Conservation (phyloP, 495 filamentous ascomycete species). For the Hapsidospora chrysogenum region DNA sequence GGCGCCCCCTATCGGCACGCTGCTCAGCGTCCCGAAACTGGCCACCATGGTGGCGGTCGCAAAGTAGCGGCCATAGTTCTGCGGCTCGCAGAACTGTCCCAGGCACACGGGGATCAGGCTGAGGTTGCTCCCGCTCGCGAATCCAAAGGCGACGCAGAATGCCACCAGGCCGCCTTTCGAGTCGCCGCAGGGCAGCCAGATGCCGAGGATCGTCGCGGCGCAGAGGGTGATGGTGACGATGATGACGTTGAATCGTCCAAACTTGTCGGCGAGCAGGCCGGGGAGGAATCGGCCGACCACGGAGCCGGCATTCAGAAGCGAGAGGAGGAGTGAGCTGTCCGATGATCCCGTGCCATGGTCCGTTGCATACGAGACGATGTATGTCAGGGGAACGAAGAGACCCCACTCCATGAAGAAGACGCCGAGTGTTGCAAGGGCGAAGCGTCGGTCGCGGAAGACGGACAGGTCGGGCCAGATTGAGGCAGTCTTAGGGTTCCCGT, state of each 20-base stretch:
- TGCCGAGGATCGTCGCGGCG: constrained; percentile 44
- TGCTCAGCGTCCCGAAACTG: constrained; percentile 73
- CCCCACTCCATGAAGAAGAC: constrained; percentile 38
- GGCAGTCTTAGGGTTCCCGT: constrained; percentile 11
- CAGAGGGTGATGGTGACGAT: constrained; percentile 44
- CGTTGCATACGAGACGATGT: constrained; percentile 34
- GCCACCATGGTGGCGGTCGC: constrained; percentile 81
- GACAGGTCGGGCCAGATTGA: constrained; percentile 31
- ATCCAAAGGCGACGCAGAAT: constrained; percentile 68
- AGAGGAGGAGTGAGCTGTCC: constrained; percentile 16
- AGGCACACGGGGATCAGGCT: constrained; percentile 77
- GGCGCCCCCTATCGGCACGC: constrained; percentile 74
- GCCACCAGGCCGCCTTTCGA: constrained; percentile 46
- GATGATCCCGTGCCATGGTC: constrained; percentile 15
- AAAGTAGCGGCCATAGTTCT: constrained; percentile 72
- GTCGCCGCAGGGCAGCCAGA: constrained; percentile 65
- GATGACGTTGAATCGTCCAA: constrained; percentile 33
- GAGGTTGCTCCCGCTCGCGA: constrained; percentile 72
- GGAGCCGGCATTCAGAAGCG: constrained; percentile 40
- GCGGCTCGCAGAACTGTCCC: constrained; percentile 74
- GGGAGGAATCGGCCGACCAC: constrained; percentile 54
- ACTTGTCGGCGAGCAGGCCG: constrained; percentile 50
- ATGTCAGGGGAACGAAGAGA: constrained; percentile 28
- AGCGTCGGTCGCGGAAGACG: constrained; percentile 37
- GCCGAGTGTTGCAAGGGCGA: constrained; percentile 27